A percentile compares a stretch with the other conserved stretches of the same genome.
Conservation (phyloP, 129 eudicot species). For the Helianthus annuus region HanXRQr2.0-SUNRISE NC_035440.2:126879843-126880342, state of each 20-base stretch:
- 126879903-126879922: slow-evolving; percentile 71
- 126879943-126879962: slow-evolving; percentile 59
- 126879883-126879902: slow-evolving; percentile 61
- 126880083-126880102: slow-evolving; percentile 71
- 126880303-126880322: slow-evolving; percentile 78
- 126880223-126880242: slow-evolving; percentile 49
- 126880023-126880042: not conserved
- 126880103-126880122: slow-evolving; percentile 65
- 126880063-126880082: slow-evolving; percentile 53
- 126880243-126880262: slow-evolving; percentile 37
- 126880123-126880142: slow-evolving; percentile 79
- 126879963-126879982: slow-evolving; percentile 67
- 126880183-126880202: slow-evolving; percentile 66
- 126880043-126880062: slow-evolving; percentile 29
- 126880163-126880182: slow-evolving; percentile 79
- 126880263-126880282: slow-evolving; percentile 43
- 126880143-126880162: slow-evolving; percentile 75
- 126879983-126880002: slow-evolving; percentile 62
- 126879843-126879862: slow-evolving; percentile 49
- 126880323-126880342: slow-evolving; percentile 67
- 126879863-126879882: slow-evolving; percentile 69
- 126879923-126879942: slow-evolving; percentile 44
- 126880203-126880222: slow-evolving; percentile 33
- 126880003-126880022: slow-evolving; percentile 49
- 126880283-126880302: slow-evolving; percentile 69